A percentile compares a stretch with the other conserved stretches of the same genome.
These are phyloP conservation scores for Penicillium rolfsii DNA, from an alignment of 2,329 filamentous ascomycete genomes.

Conservation along the genomic window DNA sequence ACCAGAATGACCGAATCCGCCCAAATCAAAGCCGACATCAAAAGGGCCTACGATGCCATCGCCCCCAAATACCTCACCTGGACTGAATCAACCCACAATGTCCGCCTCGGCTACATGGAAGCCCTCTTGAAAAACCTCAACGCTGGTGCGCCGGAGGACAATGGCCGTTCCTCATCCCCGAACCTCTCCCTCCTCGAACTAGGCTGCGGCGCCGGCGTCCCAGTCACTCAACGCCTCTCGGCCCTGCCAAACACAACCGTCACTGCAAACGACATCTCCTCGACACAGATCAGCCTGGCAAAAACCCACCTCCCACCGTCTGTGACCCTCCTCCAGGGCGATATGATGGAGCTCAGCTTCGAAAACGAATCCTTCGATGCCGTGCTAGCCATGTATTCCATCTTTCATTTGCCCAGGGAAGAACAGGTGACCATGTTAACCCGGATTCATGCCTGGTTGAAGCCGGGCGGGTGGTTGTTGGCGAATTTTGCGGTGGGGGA, in stretches of 20 bases:
- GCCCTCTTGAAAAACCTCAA: slow-evolving; percentile 32
- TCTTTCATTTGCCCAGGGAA: slow-evolving; percentile 58
- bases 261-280: slow-evolving; percentile 50
- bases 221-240: slow-evolving; percentile 31
- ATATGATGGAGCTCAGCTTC: slow-evolving; percentile 50
- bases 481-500: slow-evolving; percentile 49
- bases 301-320: slow-evolving; percentile 25
- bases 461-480: slow-evolving; percentile 56
- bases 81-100: slow-evolving; percentile 33
- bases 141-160: too few species aligned
- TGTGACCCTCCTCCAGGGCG: slow-evolving; percentile 40
- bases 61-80: slow-evolving; percentile 43
- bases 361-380: slow-evolving; percentile 48
- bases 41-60: slow-evolving; percentile 43
- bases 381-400: slow-evolving; percentile 57
- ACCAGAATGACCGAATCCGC: slow-evolving; percentile 2
- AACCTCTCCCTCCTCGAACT: slow-evolving; percentile 41
- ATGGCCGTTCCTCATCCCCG: neutral
- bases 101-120: slow-evolving; percentile 38
- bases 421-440: slow-evolving; percentile 55
- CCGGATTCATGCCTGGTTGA: slow-evolving; percentile 55
- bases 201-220: slow-evolving; percentile 48
- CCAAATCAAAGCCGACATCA: slow-evolving; percentile 20
- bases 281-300: slow-evolving; percentile 44
- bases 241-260: slow-evolving; percentile 31